phyloP scores from a whole-genome alignment of 305 asterid genomes.

The Fraxinus baroniana region DNA sequence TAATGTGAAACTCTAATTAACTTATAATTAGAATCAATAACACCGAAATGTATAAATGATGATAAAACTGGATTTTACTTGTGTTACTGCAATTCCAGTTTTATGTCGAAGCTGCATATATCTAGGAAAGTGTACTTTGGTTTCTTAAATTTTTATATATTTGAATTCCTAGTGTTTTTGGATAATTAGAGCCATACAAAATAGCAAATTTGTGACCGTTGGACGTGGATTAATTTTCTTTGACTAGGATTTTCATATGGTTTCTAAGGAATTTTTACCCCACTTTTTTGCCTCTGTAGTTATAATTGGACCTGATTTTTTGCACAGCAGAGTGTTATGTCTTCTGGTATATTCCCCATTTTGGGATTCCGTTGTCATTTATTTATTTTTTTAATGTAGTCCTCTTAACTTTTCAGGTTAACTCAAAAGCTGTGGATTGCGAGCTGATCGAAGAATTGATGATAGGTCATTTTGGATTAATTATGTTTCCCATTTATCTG shows the following conservation, averaged over 20 bases:
- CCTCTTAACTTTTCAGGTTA: constrained; percentile 47
- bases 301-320: background rate
- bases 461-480: constrained; percentile 84
- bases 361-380: too few species aligned
- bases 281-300: too few species aligned
- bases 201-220: background rate
- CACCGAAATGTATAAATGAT: too few species aligned
- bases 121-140: background rate
- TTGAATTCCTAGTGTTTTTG: constrained; percentile 22
- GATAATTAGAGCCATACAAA: background rate
- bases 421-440: constrained; percentile 71
- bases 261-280: too few species aligned
- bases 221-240: too few species aligned
- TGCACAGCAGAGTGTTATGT: background rate
- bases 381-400: too few species aligned
- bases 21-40: too few species aligned
- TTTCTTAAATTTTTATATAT: too few species aligned
- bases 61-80: background rate
- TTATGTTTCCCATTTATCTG: constrained; percentile 66
- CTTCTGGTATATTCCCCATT: background rate
- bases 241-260: background rate
- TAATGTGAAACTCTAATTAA: too few species aligned
- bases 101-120: background rate
- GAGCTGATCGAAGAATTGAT: constrained; percentile 72
- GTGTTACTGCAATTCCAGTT: background rate